Base-by-base conservation (phyloP, 2,329 filamentous ascomycete genomes). In the Emydomyces testavorans region DNA sequence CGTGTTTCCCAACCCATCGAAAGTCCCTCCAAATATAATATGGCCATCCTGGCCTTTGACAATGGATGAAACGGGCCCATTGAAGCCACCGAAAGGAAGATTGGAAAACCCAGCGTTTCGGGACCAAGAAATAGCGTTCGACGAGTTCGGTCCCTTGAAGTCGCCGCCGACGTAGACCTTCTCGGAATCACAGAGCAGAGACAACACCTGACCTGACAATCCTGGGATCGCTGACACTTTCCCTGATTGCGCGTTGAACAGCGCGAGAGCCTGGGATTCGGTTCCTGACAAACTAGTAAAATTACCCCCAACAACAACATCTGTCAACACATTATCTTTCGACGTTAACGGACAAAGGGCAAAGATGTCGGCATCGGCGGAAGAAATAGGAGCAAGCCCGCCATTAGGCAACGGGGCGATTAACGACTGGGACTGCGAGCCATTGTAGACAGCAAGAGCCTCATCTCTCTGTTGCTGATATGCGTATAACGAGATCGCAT, bases 101-200 rank as follows among this genome's bases (percentile, higher is more conserved):
- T 86, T 83, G 16, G 76, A 77, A 82, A 85, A 95, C 41, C 77
- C 79, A 24, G 78, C 70, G 7, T 71, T 76, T 21, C 72, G 72
- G 20, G 76, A 72, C 87, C 87, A 96, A 10, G 84, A 78, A 56
- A 95, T 82, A 4, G 90, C 93, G 63, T 98, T 96, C 21, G 83
- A 86, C 5, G 88, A 92, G 60, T 92, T 86, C 31, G 71, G 76
- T 35, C 80, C 81, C 48, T 77, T 80, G 62, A 98, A 95, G 52
- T 79, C 82, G 23, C 92, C 92, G 50, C 92, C 93, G 37, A 96
- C 80, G 60, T 93, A 98, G 15, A 96, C 85, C n/a, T 78, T 83
- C 55, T 82, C 78, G 16, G 78, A 78, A 61, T 98, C 92, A 66
- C 93, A 98, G 50, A 85, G 75, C 36, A 98, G 67, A 36, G 85